These are phyloP conservation scores for Xylaria sp. DNA, from an alignment of 2,329 filamentous ascomycete species.

Conservation along the genomic window DNA sequence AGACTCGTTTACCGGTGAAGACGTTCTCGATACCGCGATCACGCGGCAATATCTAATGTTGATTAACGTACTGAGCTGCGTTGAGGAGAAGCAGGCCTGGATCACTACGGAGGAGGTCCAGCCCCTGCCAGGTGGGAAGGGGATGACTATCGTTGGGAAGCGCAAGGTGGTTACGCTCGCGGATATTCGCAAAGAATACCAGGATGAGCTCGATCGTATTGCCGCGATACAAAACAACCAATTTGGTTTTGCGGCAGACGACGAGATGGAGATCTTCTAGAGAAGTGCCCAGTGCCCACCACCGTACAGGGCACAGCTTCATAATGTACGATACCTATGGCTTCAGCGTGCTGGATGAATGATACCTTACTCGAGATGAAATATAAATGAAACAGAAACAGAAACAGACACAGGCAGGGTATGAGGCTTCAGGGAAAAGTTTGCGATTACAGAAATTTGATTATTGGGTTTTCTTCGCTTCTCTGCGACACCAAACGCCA, in stretches of 20 bases:
- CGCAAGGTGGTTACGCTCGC: constrained; percentile 78
- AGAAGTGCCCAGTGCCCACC: neutral
- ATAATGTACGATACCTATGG: constrained; percentile 23
- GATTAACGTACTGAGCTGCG: constrained; percentile 87
- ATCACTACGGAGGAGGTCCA: constrained; percentile 51
- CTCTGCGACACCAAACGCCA: constrained; percentile 28
- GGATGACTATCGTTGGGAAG: constrained; percentile 38
- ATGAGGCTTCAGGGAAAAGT: constrained; percentile 9
- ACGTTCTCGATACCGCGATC: constrained; percentile 57
- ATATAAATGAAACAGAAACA: constrained; percentile 4
- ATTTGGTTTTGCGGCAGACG: constrained; percentile 64
- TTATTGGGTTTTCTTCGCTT: constrained; percentile 14
- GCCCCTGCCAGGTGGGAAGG: constrained; percentile 30
- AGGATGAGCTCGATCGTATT: constrained; percentile 81
- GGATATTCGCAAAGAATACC: constrained; percentile 83
- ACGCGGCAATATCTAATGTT: constrained; percentile 79
- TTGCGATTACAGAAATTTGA: constrained; percentile 13
- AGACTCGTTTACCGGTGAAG: constrained; percentile 49
- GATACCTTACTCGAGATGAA: constrained; percentile 22
- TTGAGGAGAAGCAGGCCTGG: constrained; percentile 74
- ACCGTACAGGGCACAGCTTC: neutral
- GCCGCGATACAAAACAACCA: constrained; percentile 84
- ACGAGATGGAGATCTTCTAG: constrained; percentile 51
- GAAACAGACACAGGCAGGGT: constrained; percentile 8
- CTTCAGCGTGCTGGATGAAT: constrained; percentile 23